A percentile compares a stretch with the other conserved stretches of the same genome.
Evolutionary conservation across 768 basidiomycete genomes (phyloP).

Genomic region (Trametes cingulata): DNA sequence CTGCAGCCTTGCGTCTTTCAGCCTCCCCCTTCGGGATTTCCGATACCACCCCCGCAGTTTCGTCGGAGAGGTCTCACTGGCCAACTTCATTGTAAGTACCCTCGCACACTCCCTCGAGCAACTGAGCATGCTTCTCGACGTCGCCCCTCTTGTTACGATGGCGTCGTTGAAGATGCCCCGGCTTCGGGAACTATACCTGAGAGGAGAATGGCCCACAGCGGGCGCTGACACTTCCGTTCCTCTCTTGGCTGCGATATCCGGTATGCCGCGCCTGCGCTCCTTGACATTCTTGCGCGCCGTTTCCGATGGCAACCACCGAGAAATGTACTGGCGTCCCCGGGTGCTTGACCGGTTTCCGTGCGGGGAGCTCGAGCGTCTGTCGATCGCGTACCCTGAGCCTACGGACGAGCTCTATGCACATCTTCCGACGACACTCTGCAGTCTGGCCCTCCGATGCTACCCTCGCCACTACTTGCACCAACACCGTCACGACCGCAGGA

Average conservation of each 20-base stretch:
- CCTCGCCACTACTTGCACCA: constrained; percentile 2
- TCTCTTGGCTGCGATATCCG: background rate
- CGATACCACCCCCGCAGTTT: background rate
- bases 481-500: background rate
- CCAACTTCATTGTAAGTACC: background rate
- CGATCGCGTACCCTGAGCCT: background rate
- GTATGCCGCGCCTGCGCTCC: background rate
- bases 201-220: background rate
- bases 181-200: background rate
- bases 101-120: background rate
- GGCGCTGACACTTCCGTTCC: background rate
- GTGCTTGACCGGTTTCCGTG: background rate
- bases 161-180: background rate
- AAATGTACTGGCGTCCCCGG: background rate
- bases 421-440: background rate
- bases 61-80: background rate
- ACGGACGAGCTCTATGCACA: background rate
- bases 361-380: background rate
- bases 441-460: background rate
- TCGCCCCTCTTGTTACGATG: background rate
- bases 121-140: background rate
- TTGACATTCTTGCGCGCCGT: background rate
- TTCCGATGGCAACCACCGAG: background rate
- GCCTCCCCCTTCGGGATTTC: background rate
- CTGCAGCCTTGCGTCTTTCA: background rate